A percentile compares a stretch with the other conserved stretches of the same genome.
These are phyloP conservation scores for Clohesyomyces aquaticus DNA, from an alignment of 495 filamentous ascomycete species.

Conservation along the genomic window DNA sequence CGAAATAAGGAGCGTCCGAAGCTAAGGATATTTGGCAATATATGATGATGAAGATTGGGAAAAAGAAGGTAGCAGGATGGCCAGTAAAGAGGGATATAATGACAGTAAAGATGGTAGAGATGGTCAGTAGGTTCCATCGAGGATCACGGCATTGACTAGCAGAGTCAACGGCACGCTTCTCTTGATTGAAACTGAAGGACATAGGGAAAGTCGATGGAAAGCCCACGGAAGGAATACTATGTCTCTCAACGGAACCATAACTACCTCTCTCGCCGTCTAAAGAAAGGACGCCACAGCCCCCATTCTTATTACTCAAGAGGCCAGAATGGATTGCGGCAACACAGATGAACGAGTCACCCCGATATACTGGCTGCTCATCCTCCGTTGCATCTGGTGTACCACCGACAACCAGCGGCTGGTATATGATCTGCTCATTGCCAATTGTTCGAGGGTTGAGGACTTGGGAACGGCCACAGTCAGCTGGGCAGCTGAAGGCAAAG, in stretches of 20 bases:
- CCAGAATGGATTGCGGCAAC: constrained; percentile 49
- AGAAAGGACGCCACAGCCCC: constrained; percentile 48
- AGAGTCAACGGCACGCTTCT: constrained; percentile 30
- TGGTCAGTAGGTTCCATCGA: constrained; percentile 46
- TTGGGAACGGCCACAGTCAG: constrained; percentile 41
- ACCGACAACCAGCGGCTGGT: constrained; percentile 47
- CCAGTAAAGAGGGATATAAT: constrained; percentile 26
- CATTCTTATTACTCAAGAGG: constrained; percentile 41
- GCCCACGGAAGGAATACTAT: constrained; percentile 43
- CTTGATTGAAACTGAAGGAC: constrained; percentile 46
- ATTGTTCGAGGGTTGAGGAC: constrained; percentile 47
- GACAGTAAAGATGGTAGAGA: constrained; percentile 45
- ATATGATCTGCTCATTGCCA: constrained; percentile 46
- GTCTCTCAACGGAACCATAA: constrained; percentile 35
- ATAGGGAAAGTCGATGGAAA: constrained; percentile 49
- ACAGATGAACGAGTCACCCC: constrained; percentile 52
- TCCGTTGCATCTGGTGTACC: constrained; percentile 41
- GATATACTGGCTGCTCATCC: constrained; percentile 38
- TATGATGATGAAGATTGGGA: constrained; percentile 12
- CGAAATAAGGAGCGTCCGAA: constrained; percentile 46
- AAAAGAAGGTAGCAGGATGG: neutral
- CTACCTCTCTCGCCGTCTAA: constrained; percentile 43
- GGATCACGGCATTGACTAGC: constrained; percentile 44
- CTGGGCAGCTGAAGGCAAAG: constrained; percentile 49
- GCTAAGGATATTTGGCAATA: constrained; percentile 49